A percentile compares a stretch with the other conserved stretches of the same genome.
phyloP scores from a whole-genome alignment of 495 filamentous ascomycete genomes.

The Penicillium alfredii region DNA sequence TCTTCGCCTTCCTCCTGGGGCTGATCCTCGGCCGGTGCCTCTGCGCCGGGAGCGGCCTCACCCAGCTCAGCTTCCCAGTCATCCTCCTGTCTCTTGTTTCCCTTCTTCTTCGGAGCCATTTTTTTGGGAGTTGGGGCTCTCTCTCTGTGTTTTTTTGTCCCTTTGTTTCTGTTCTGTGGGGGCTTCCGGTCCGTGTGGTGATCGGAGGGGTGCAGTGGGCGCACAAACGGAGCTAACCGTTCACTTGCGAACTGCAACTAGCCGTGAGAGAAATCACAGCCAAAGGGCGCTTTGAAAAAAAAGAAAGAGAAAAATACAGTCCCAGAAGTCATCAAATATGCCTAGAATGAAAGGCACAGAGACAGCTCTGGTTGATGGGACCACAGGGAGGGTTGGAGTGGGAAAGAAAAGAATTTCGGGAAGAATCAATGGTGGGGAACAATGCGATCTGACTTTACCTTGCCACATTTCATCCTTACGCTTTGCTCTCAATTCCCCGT shows the following conservation, averaged over 20 bases:
- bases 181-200: constrained; percentile 15
- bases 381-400: constrained; percentile 13
- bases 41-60: constrained; percentile 56
- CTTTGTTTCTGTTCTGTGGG: constrained; percentile 2
- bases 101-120: constrained; percentile 95
- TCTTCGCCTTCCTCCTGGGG: constrained; percentile 36
- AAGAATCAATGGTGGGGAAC: constrained; percentile 26
- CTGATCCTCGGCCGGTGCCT: constrained; percentile 43
- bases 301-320: constrained; percentile 9
- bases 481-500: too few species aligned
- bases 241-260: constrained; percentile 16
- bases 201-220: constrained; percentile 17
- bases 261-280: constrained; percentile 6
- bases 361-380: constrained; percentile 9
- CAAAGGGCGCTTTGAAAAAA: constrained; percentile 5
- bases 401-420: constrained; percentile 28
- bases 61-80: constrained; percentile 97
- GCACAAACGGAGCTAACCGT: constrained; percentile 34
- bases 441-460: constrained; percentile 20
- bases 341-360: constrained; percentile 18
- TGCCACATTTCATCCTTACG: too few species aligned
- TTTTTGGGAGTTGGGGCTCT: constrained; percentile 1
- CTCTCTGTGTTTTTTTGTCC: constrained; percentile 6
- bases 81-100: constrained; percentile 77
- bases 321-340: constrained; percentile 13